Evolutionary conservation across 202 grass and related monocot genomes (phyloP).

Genomic region (Miscanthus sacchariflorus): DNA sequence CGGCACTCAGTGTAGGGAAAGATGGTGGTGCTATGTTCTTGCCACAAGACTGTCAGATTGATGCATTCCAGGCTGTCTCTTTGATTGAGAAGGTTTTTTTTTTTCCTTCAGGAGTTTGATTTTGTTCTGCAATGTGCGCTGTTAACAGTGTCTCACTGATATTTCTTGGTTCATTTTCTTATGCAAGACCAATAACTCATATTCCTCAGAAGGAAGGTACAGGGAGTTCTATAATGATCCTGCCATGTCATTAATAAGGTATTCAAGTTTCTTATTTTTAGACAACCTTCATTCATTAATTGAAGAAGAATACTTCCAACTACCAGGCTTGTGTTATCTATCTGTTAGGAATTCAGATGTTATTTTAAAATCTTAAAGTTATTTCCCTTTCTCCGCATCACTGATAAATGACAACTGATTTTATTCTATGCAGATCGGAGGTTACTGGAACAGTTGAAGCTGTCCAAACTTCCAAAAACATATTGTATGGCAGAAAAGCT

Average conservation of each 20-base stretch:
- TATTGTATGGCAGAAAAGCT: conserved; percentile 84
- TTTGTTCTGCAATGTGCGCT: conserved; percentile 31
- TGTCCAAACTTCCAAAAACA: conserved; percentile 84
- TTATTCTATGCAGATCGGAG: conserved; percentile 65
- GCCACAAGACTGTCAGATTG: conserved; percentile 78
- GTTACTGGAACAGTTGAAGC: conserved; percentile 78
- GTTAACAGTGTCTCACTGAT: not conserved
- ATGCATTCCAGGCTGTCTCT: conserved; percentile 77
- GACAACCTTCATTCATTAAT: conserved; percentile 33
- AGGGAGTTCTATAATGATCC: conserved; percentile 88
- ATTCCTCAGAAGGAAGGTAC: conserved; percentile 78
- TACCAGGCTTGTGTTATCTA: not conserved
- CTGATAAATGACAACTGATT: not conserved
- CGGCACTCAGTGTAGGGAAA: conserved; percentile 66
- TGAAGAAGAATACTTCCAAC: conserved; percentile 21
- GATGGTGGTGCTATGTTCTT: conserved; percentile 86
- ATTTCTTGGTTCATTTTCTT: conserved; percentile 19
- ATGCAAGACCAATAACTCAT: conserved; percentile 78
- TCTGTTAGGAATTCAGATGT: conserved; percentile 16
- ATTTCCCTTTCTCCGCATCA: conserved; percentile 27
- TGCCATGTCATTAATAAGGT: conserved; percentile 83
- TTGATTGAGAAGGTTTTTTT: conserved; percentile 87
- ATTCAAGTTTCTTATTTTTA: conserved; percentile 31
- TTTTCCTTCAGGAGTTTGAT: not conserved
- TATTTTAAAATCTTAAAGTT: not conserved